Base-by-base conservation (phyloP, 208 protist species). In the Balamuthia mandrillaris region DNA sequence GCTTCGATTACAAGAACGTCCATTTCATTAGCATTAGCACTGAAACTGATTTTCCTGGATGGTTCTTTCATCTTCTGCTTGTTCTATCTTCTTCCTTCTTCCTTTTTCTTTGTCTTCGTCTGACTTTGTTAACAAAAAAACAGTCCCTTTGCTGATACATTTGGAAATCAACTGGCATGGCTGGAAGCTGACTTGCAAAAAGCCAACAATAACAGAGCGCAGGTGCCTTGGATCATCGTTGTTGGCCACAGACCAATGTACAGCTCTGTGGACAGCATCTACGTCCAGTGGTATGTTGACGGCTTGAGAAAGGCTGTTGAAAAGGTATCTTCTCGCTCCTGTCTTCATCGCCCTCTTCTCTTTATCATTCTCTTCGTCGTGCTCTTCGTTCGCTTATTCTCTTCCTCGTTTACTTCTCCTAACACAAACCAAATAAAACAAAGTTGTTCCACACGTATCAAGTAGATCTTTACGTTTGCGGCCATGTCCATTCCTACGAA, bases 401-500 rank as follows among this genome's bases (percentile, higher is more conserved):
- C n/a, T 31, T 10, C 31, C 4, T n/a, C 37, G 61, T 24, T 37
- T 33, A 37, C 37, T 74, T 31, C 65, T 42, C 14, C 24, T 74
- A 10, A 42, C 41, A n/a, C 41, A 42, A 27, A 74, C 41, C 41
- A 74, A 74, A 12, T 44, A 35, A 12, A 24, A 9, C 41, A n/a
- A 33, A 79, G 31, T 37, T 85, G 9, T 85, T 85, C 47, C 4
- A 31, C 9, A 72, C 60, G 61, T 85, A 85, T 37, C 37, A 51
- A 29, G 81, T 85, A 14, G 63, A 85, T 39, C n/a, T 74, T 4
- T 85, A 51, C 31, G 39, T 75, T 33, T 31, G 49, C 16, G 81
- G 81, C 18, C 81, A 85, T 29, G 56, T 63, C 31, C 81, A 85
- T 29, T 29, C 18, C 37, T 85, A 85, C n/a, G 78, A 84, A 60